Conservation (phyloP, 1,139 yeast species). For the Geotrichum bryndzae region DNA sequence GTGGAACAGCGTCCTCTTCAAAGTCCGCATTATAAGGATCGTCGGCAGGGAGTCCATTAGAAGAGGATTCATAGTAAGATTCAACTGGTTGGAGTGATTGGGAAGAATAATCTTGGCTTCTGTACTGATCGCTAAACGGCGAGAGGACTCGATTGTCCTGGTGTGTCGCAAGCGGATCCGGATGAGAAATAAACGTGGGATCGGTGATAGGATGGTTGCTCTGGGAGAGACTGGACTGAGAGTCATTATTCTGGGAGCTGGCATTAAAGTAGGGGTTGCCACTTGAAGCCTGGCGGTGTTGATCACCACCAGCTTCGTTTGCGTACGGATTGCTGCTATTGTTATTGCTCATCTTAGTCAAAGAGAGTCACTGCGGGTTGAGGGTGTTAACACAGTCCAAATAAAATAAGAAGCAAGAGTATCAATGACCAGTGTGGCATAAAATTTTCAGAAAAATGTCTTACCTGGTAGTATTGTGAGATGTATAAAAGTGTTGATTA, state of each 20-base stretch:
- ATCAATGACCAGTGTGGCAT: not conserved
- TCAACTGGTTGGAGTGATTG: conserved; percentile 1
- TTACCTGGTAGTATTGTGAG: too few relatives aligned
- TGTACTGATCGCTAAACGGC: conserved; percentile 1
- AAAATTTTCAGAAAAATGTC: too few relatives aligned
- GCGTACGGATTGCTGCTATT: not conserved
- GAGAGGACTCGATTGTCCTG: not conserved
- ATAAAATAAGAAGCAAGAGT: not conserved
- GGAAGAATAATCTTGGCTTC: not conserved
- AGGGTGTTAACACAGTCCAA: not conserved
- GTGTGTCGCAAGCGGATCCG: not conserved
- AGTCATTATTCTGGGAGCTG: not conserved
- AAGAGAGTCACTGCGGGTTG: not conserved
- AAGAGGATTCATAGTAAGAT: not conserved
- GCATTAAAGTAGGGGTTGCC: not conserved
- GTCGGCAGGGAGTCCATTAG: not conserved
- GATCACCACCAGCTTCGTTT: not conserved
- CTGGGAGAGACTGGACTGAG: not conserved
- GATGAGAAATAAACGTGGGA: not conserved
- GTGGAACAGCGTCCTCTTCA: conserved; percentile 12
- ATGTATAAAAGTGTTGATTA: too few relatives aligned
- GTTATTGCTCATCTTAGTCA: not conserved
- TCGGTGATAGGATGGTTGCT: not conserved
- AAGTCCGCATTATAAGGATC: conserved; percentile 8
- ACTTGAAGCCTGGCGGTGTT: not conserved